These are phyloP conservation scores for Styphnolobium japonicum DNA, from an alignment of 306 rosid species.

Conservation along the genomic window DNA sequence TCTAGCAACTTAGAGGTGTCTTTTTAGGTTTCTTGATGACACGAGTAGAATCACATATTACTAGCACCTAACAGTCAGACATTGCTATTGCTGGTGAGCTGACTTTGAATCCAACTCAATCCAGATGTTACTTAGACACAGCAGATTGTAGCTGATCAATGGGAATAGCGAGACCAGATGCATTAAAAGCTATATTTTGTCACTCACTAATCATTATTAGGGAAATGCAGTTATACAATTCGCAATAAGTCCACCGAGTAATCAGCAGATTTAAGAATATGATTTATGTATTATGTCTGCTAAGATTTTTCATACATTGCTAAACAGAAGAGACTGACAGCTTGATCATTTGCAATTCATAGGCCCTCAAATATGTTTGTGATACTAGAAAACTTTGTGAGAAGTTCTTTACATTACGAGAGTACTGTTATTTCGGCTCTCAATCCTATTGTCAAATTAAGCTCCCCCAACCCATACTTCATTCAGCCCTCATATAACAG, in stretches of 20 bases:
- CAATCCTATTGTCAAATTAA: neutral
- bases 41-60: too few species aligned
- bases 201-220: neutral
- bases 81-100: neutral
- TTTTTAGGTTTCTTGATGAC: neutral
- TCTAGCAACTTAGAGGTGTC: neutral
- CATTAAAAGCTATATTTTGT: neutral
- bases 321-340: neutral
- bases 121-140: neutral
- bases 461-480: neutral
- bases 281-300: neutral
- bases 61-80: neutral
- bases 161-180: neutral
- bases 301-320: neutral
- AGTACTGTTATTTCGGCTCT: neutral
- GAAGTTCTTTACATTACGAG: neutral
- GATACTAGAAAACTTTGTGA: neutral
- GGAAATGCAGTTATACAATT: neutral
- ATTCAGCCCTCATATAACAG: neutral
- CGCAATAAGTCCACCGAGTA: neutral
- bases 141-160: neutral
- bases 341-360: conserved; percentile 1
- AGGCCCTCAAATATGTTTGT: neutral
- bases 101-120: conserved; percentile 10
- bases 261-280: neutral